A percentile compares a stretch with the other conserved stretches of the same genome.
phyloP scores from a whole-genome alignment of 345 rosid genomes.

The Eucalyptus regnans region DNA sequence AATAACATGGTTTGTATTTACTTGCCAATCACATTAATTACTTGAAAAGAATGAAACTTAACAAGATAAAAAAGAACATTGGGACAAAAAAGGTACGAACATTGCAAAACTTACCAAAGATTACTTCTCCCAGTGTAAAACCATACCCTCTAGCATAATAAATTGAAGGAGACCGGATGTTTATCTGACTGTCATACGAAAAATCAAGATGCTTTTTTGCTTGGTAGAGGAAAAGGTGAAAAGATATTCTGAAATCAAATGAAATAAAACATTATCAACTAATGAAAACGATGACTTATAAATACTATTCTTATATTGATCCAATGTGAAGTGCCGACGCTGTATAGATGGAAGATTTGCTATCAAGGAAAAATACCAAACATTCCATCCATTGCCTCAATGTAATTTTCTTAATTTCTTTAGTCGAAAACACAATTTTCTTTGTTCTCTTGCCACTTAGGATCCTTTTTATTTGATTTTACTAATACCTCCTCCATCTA shows the following conservation, averaged over 20 bases:
- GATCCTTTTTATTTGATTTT: background rate
- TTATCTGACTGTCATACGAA: rapidly evolving
- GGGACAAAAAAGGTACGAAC: background rate
- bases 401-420: rapidly evolving
- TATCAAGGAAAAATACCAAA: too few relatives aligned
- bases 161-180: background rate
- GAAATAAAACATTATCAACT: background rate
- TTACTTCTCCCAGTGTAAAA: background rate
- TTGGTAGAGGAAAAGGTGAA: background rate
- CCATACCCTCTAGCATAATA: background rate
- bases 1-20: background rate
- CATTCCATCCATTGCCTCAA: background rate
- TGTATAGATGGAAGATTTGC: background rate
- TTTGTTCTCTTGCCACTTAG: background rate
- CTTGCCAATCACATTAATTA: background rate
- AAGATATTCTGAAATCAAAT: background rate
- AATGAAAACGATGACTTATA: background rate
- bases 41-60: background rate
- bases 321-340: background rate
- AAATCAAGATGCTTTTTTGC: background rate
- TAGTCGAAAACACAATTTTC: background rate
- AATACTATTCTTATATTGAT: background rate
- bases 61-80: background rate
- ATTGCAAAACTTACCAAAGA: background rate
- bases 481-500: background rate